Base-by-base conservation (phyloP, 805 yeast species). In the Zygosaccharomyces bisporus region DNA sequence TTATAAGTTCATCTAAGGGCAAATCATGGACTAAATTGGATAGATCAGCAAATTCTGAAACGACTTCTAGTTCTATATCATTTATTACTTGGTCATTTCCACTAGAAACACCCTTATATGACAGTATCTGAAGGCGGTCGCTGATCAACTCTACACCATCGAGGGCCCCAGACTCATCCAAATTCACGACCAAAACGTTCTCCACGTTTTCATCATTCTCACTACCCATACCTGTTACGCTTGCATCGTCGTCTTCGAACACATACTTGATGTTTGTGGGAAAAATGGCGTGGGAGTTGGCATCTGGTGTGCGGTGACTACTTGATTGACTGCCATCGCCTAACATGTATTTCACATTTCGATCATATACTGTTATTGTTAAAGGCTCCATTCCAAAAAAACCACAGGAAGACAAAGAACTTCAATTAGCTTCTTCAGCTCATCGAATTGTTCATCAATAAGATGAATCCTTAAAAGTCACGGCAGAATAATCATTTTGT, bases 241-340 rank as follows among this genome's bases (percentile, higher is more conserved):
- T 24, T 6, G 50, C 52, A n/a, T 53, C 54, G 39, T 61, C 66
- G 40, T 58, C 64, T 29, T 61, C 63, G 44, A 62, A 63, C 17
- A 63, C 54, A 43, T 59, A 63, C 33, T 48, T 54, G 5, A 62
- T 49, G 41, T 61, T 59, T 5, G 62, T 61, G 1, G 62, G 60
- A 34, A 57, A 63, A 55, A 55, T 56, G 14, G 46, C 45, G 19
- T 43, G 37, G 16, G 45, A 35, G 9, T 38, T 41, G 2, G 45
- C 51, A 14, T 45, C 51, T 6, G 49, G 46, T 7, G 49, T 48
- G 14, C 49, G 49, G 19, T 48, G 46, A 19, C 39, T 33, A n/a
- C 38, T 45, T 4, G 47, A 43, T 32, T 44, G 43, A n/a, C 29
- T 32, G 6, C 45, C 40, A 19, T 45, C 46, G 18, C 20, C 34